Evolutionary conservation across 768 basidiomycete genomes (phyloP).

Genomic region (Naganishia onofrii): DNA sequence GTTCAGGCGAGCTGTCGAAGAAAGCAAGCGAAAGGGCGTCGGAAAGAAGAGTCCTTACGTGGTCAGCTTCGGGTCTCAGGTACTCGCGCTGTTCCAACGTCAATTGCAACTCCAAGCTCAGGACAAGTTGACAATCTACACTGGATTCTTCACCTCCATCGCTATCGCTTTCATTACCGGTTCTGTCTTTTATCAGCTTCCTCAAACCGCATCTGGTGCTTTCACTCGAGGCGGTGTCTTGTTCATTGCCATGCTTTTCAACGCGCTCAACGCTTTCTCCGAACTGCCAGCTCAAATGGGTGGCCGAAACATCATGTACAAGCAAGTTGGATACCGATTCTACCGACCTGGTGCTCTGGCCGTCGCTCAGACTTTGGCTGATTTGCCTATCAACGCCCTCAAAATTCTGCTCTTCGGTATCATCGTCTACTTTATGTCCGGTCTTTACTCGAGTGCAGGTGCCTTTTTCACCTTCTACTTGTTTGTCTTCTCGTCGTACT

Average conservation of each 20-base stretch:
- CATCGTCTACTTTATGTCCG: conserved; percentile 52
- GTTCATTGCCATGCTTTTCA: conserved; percentile 58
- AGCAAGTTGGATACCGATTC: conserved; percentile 55
- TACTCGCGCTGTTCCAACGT: conserved; percentile 65
- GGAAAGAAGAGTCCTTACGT: conserved; percentile 74
- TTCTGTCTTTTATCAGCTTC: conserved; percentile 70
- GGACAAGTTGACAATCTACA: conserved; percentile 72
- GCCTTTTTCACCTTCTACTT: conserved; percentile 59
- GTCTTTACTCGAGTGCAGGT: conserved; percentile 50
- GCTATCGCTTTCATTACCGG: conserved; percentile 63
- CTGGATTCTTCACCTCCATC: conserved; percentile 58
- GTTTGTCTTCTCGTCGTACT: conserved; percentile 58
- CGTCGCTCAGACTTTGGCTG: conserved; percentile 52
- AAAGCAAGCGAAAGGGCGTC: conserved; percentile 76
- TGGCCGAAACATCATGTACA: conserved; percentile 65
- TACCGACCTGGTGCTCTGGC: conserved; percentile 55
- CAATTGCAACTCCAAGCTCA: conserved; percentile 70
- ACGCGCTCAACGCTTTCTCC: conserved; percentile 54
- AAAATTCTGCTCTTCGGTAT: conserved; percentile 52
- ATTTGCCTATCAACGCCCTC: conserved; percentile 53
- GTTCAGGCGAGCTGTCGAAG: conserved; percentile 74
- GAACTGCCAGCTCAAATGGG: conserved; percentile 64
- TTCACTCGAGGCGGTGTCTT: conserved; percentile 84
- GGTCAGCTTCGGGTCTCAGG: conserved; percentile 71
- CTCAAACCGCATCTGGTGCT: conserved; percentile 70